Conservation (phyloP, 1,139 yeast genomes). For the Magnusiomyces fungicola region DNA sequence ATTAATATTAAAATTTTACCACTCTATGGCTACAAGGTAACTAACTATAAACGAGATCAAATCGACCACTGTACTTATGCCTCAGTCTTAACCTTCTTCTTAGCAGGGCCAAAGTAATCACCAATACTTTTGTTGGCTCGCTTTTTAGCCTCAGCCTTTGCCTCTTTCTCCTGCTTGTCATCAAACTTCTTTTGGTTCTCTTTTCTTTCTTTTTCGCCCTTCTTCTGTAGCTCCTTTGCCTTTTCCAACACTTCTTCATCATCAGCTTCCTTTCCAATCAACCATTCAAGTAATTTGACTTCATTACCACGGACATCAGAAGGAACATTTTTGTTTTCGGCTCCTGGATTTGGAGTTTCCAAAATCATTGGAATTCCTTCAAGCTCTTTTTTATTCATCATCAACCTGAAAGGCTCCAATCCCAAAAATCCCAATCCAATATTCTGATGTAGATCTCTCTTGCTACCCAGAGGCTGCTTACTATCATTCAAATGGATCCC, state of each 20-base stretch:
- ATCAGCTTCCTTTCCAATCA: conserved; percentile 45
- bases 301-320: conserved; percentile 69
- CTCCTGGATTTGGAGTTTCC: conserved; percentile 71
- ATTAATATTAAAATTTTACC: too few species aligned
- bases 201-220: conserved; percentile 30
- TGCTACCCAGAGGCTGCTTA: conserved; percentile 86
- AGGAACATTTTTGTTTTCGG: conserved; percentile 18
- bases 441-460: conserved; percentile 85
- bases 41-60: too few species aligned
- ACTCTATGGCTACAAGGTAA: too few species aligned
- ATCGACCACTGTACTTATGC: too few species aligned
- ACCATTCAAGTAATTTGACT: conserved; percentile 60
- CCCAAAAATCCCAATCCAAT: conserved; percentile 88
- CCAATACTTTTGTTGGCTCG: not conserved
- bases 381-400: conserved; percentile 63
- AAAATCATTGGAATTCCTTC: conserved; percentile 69
- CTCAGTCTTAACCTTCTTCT: too few species aligned
- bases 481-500: conserved; percentile 92
- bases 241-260: conserved; percentile 51
- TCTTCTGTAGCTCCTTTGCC: conserved; percentile 41
- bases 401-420: conserved; percentile 67
- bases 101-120: not conserved
- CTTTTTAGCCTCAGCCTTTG: not conserved
- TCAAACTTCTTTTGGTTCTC: conserved; percentile 26
- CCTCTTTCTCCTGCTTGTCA: conserved; percentile 19